Conservation (phyloP, 495 filamentous ascomycete genomes). For the Podospora conica region DNA sequence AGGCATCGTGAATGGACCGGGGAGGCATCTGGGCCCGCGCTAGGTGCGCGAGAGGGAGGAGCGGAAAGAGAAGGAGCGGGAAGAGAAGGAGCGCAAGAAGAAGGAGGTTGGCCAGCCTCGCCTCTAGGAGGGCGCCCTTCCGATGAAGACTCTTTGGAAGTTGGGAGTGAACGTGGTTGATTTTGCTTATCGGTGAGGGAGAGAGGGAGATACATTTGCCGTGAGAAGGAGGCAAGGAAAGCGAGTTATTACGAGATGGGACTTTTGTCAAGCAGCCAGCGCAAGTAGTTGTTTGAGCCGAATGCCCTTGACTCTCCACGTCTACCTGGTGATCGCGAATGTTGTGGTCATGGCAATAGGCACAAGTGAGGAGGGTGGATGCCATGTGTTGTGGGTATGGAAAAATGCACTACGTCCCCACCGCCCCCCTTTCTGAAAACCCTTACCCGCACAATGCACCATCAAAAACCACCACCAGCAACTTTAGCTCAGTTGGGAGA, state of each 20-base stretch:
- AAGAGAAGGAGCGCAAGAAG: too few relatives aligned
- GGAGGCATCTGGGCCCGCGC: neutral
- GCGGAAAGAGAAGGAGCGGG: too few relatives aligned
- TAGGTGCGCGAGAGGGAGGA: neutral
- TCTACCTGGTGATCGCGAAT: too few relatives aligned
- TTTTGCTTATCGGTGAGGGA: neutral
- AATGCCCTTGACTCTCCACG: neutral
- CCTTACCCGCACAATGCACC: neutral
- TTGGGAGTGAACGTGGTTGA: neutral
- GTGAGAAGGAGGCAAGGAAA: neutral
- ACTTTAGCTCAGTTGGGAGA: slow-evolving; percentile 9
- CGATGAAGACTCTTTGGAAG: neutral
- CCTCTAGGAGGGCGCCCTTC: neutral
- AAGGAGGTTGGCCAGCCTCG: too few relatives aligned
- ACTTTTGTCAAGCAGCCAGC: neutral
- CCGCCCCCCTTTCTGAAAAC: neutral
- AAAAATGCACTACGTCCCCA: neutral
- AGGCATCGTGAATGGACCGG: neutral
- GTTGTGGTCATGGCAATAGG: neutral
- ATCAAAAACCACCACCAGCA: neutral
- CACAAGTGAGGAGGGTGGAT: too few relatives aligned
- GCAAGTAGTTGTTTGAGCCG: neutral
- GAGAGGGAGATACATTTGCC: neutral
- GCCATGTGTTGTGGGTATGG: neutral
- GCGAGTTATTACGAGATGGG: neutral